Evolutionary conservation across 495 filamentous ascomycete species (phyloP).

Genomic region (Terfezia boudieri): DNA sequence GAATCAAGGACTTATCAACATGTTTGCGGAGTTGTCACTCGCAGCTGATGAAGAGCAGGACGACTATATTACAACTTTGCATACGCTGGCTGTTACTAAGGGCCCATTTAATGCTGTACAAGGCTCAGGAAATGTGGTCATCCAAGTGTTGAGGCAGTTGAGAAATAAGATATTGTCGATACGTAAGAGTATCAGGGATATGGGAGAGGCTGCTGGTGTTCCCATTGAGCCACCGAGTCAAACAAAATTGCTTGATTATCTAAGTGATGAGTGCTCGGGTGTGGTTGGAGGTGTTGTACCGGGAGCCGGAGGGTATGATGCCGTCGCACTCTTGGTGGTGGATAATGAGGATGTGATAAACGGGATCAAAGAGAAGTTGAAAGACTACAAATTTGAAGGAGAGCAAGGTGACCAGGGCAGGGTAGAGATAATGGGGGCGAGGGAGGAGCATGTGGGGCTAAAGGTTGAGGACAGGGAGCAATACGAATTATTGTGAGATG

Average conservation of each 20-base stretch:
- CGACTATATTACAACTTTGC: constrained; percentile 16
- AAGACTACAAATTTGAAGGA: constrained; percentile 28
- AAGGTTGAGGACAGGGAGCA: constrained; percentile 30
- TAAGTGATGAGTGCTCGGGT: constrained; percentile 40
- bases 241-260: constrained; percentile 58
- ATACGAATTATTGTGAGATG: too few species aligned
- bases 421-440: constrained; percentile 56
- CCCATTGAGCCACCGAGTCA: constrained; percentile 80
- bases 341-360: constrained; percentile 46
- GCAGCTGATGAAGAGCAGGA: constrained; percentile 16
- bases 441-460: constrained; percentile 72
- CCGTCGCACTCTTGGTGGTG: constrained; percentile 54
- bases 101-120: neutral
- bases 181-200: constrained; percentile 38
- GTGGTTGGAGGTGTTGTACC: constrained; percentile 84
- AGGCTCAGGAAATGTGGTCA: constrained; percentile 21
- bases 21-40: constrained; percentile 29
- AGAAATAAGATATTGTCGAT: constrained; percentile 20
- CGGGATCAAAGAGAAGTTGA: constrained; percentile 39
- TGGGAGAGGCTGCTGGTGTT: constrained; percentile 53
- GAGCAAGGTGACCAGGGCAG: constrained; percentile 39
- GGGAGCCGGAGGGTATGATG: constrained; percentile 87
- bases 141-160: constrained; percentile 11
- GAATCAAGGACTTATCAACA: constrained; percentile 47
- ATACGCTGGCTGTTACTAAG: constrained; percentile 2